Evolutionary conservation across 345 rosid genomes (phyloP).

Genomic region (Citrus maxima): DNA sequence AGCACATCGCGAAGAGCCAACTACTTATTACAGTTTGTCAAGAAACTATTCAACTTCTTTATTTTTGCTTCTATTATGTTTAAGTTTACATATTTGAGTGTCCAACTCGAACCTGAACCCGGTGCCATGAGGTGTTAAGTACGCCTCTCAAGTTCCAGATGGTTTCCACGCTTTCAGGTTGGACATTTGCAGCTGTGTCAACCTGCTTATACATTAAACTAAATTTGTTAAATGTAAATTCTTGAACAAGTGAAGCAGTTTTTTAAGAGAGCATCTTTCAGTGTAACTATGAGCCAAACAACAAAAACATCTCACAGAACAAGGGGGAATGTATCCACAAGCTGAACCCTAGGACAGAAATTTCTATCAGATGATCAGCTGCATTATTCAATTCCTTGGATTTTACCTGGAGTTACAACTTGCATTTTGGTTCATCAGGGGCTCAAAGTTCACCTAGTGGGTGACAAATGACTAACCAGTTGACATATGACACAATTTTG

Average conservation of each 20-base stretch:
- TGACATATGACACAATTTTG: neutral
- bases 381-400: neutral
- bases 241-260: neutral
- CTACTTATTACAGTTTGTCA: neutral
- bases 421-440: neutral
- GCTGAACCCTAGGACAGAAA: neutral
- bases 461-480: neutral
- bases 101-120: constrained; percentile 70
- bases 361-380: neutral
- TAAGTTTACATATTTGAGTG: constrained; percentile 55
- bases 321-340: neutral
- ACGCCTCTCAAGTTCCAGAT: constrained; percentile 96
- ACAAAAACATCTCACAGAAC: neutral
- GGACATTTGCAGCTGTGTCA: constrained; percentile 89
- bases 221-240: neutral
- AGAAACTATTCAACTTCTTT: neutral
- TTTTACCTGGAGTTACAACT: neutral
- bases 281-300: neutral
- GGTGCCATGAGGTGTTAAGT: constrained; percentile 92
- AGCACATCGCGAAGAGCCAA: neutral
- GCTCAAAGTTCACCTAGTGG: neutral
- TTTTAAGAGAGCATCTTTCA: neutral
- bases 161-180: constrained; percentile 75
- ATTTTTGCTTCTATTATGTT: neutral
- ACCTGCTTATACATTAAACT: constrained; percentile 43